These are phyloP conservation scores for Podaxis sp. DNA, from an alignment of 768 basidiomycete species.

Conservation along the genomic window DNA sequence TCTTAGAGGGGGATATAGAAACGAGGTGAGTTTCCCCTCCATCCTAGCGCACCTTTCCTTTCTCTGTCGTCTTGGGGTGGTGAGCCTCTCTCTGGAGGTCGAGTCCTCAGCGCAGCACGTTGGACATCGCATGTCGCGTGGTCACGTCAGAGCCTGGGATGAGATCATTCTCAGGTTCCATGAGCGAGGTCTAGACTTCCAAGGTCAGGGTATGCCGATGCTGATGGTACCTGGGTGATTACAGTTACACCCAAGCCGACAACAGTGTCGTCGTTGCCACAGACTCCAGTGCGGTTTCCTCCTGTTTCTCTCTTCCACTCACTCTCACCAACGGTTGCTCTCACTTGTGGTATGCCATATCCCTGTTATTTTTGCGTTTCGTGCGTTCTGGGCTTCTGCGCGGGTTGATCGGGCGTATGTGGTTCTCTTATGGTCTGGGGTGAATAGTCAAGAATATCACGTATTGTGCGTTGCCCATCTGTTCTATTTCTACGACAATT, in stretches of 20 bases:
- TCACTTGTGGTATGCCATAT: not conserved
- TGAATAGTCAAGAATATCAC: constrained; percentile 65
- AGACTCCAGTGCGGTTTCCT: constrained; percentile 69
- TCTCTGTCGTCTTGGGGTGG: not conserved
- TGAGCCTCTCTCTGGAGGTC: not conserved
- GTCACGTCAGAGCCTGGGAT: constrained; percentile 8
- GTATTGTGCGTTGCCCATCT: constrained; percentile 42
- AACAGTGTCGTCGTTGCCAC: constrained; percentile 89
- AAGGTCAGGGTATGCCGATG: not conserved
- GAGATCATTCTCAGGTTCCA: not conserved
- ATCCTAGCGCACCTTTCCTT: not conserved
- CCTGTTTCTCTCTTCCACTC: not conserved
- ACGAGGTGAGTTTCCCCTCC: constrained; percentile 47
- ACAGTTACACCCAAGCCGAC: constrained; percentile 84
- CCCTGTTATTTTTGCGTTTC: not conserved
- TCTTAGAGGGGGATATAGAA: constrained; percentile 86
- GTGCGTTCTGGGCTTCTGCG: not conserved
- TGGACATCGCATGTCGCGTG: not conserved
- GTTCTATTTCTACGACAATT: not conserved
- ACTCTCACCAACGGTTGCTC: not conserved
- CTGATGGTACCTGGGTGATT: not conserved
- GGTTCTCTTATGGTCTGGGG: not conserved
- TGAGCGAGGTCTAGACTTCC: constrained; percentile 2
- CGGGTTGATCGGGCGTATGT: not conserved
- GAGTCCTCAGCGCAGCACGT: no score